phyloP scores from a whole-genome alignment of 352 stramenopile species.

The Pilasporangium apinafurcum region DNA sequence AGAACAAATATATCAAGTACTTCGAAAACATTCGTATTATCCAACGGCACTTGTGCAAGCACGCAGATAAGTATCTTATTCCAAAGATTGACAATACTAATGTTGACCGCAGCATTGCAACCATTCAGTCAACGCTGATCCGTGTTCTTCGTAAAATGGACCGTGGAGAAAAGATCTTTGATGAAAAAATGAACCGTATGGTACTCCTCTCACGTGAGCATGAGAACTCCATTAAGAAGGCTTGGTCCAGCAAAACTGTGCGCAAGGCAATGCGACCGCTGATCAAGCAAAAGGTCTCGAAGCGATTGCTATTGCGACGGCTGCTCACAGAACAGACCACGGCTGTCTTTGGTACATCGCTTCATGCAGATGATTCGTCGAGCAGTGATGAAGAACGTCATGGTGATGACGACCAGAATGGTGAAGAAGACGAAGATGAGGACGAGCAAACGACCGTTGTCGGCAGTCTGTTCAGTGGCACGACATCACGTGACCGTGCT shows the following conservation, averaged over 20 bases:
- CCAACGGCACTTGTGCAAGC: conserved; percentile 80
- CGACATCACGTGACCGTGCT: conserved; percentile 43
- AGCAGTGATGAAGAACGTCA: conserved; percentile 70
- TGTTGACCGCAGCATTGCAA: conserved; percentile 79
- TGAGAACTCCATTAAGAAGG: conserved; percentile 85
- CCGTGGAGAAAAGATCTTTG: conserved; percentile 64
- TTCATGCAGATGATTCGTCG: conserved; percentile 55
- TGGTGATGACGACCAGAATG: conserved; percentile 40
- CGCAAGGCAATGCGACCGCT: conserved; percentile 82
- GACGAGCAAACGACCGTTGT: conserved; percentile 77
- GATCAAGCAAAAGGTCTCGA: conserved; percentile 83
- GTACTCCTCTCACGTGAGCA: conserved; percentile 82
- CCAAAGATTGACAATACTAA: conserved; percentile 89
- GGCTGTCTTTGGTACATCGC: conserved; percentile 17
- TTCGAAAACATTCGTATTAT: conserved; percentile 90
- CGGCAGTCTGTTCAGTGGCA: conserved; percentile 68
- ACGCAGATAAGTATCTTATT: conserved; percentile 80
- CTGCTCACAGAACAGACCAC: conserved; percentile 71
- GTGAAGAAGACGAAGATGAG: conserved; percentile 33
- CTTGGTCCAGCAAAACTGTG: conserved; percentile 82
- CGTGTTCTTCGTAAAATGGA: conserved; percentile 77
- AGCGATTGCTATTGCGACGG: conserved; percentile 66
- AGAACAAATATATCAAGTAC: conserved; percentile 90
- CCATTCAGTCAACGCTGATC: conserved; percentile 81
- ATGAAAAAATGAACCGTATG: conserved; percentile 77